phyloP scores from a whole-genome alignment of 371 early-diverging fungal species.

The Rhizopus sp. region DNA sequence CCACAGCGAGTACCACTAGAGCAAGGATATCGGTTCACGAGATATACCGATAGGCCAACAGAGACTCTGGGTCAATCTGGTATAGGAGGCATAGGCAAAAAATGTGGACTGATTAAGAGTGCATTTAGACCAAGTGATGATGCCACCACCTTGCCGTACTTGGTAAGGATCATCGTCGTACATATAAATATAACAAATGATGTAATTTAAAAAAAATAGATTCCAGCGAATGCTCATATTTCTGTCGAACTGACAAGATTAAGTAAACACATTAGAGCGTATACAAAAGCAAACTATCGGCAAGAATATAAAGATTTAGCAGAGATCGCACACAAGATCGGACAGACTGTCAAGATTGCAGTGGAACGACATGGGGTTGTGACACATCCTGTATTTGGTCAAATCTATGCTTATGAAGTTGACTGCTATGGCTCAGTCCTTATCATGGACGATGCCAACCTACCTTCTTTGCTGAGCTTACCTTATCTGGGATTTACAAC shows the following conservation, averaged over 20 bases:
- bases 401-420: slow-evolving; percentile 64
- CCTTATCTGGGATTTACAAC: slow-evolving; percentile 59
- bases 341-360: slow-evolving; percentile 46
- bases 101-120: slow-evolving; percentile 57
- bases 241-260: slow-evolving; percentile 36
- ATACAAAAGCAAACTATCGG: neutral
- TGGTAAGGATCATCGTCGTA: slow-evolving; percentile 20
- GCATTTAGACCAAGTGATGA: slow-evolving; percentile 69
- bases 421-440: slow-evolving; percentile 64
- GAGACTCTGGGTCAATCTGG: slow-evolving; percentile 60
- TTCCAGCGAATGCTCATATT: slow-evolving; percentile 65
- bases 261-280: slow-evolving; percentile 11
- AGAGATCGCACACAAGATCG: slow-evolving; percentile 24
- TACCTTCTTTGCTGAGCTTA: slow-evolving; percentile 59
- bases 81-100: slow-evolving; percentile 48
- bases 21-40: slow-evolving; percentile 38
- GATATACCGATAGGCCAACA: slow-evolving; percentile 40
- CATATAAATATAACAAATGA: neutral
- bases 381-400: slow-evolving; percentile 50
- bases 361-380: slow-evolving; percentile 51
- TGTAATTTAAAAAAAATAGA: slow-evolving; percentile 16
- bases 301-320: neutral
- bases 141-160: slow-evolving; percentile 59
- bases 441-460: slow-evolving; percentile 70
- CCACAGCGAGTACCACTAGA: slow-evolving; percentile 26